Evolutionary conservation across 208 protist genomes (phyloP).

Genomic region (Leishmania gerbilli): DNA sequence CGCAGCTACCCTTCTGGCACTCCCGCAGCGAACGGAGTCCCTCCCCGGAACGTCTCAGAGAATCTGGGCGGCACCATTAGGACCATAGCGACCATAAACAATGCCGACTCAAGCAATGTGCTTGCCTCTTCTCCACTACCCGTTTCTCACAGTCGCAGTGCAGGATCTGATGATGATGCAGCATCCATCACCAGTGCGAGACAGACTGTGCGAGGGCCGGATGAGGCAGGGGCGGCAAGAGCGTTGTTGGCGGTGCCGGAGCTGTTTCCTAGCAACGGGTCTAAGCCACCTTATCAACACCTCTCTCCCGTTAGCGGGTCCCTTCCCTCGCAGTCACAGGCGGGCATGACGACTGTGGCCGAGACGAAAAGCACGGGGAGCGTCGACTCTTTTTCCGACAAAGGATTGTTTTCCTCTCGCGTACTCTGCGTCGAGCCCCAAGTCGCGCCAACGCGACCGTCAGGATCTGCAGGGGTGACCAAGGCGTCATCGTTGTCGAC

Average conservation of each 20-base stretch:
- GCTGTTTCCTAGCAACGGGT: too few species aligned
- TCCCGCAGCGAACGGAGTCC: background rate
- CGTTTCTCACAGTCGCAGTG: background rate
- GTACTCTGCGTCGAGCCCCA: background rate
- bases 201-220: background rate
- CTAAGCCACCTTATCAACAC: background rate
- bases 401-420: background rate
- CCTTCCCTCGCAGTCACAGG: background rate
- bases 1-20: background rate
- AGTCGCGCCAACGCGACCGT: background rate
- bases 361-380: background rate
- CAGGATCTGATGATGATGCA: background rate
- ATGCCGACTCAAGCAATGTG: background rate
- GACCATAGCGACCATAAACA: too few species aligned
- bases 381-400: background rate
- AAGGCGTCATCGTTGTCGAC: background rate
- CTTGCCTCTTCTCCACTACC: background rate
- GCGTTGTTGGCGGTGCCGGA: background rate
- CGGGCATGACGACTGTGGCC: too few species aligned
- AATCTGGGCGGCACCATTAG: background rate
- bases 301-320: background rate
- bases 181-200: too few species aligned
- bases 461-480: background rate
- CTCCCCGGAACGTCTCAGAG: background rate
- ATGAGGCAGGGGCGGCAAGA: background rate